These are phyloP conservation scores for Irpex lacteus DNA, from an alignment of 1,284 basidiomycete species.

Conservation along the genomic window DNA sequence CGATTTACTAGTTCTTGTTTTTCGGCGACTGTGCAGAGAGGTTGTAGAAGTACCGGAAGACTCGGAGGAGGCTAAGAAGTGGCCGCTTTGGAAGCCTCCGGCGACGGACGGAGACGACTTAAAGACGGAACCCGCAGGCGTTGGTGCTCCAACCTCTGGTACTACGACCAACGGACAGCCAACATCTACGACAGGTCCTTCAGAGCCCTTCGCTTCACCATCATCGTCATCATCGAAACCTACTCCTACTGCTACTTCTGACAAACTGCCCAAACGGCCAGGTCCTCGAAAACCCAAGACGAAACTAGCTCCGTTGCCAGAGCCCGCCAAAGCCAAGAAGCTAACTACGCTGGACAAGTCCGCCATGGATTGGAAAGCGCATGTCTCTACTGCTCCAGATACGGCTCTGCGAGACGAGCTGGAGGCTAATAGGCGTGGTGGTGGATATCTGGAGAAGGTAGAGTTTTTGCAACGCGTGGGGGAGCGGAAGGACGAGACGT, in stretches of 20 bases:
- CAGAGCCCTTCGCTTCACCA: constrained; percentile 14
- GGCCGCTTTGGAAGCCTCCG: constrained; percentile 53
- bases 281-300: constrained; percentile 67
- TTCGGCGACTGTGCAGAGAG: constrained; percentile 44
- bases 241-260: neutral
- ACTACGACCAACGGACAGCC: constrained; percentile 13
- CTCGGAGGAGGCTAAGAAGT: constrained; percentile 71
- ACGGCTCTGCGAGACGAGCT: constrained; percentile 61
- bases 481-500: constrained; percentile 59
- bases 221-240: neutral
- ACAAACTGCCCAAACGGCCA: constrained; percentile 37
- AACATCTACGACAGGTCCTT: constrained; percentile 12
- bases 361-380: constrained; percentile 76
- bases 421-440: constrained; percentile 66
- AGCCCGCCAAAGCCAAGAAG: constrained; percentile 58
- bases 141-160: neutral
- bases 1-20: constrained; percentile 18
- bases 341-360: constrained; percentile 81
- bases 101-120: constrained; percentile 9
- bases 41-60: constrained; percentile 67
- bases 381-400: constrained; percentile 44
- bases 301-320: constrained; percentile 47
- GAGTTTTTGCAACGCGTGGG: constrained; percentile 77
- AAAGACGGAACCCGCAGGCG: no score
- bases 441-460: constrained; percentile 79